Evolutionary conservation across 179 eudicot genomes (phyloP).

Genomic region (Silene vulgaris): DNA sequence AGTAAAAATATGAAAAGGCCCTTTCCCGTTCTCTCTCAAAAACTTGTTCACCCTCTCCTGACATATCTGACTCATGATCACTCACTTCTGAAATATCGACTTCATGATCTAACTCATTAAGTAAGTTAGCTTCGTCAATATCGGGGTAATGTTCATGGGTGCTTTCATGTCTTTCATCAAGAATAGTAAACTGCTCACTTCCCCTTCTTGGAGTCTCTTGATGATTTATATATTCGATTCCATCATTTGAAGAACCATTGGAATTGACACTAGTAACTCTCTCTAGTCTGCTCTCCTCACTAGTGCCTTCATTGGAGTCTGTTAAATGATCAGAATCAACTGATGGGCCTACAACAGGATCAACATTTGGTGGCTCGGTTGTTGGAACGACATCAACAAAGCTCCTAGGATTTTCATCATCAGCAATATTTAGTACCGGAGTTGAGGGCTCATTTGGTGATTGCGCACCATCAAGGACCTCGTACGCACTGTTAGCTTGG

Average conservation of each 20-base stretch:
- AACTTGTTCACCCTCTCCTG: conserved; percentile 38
- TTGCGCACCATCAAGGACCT: conserved; percentile 24
- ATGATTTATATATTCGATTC: conserved; percentile 15
- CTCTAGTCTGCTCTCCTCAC: conserved; percentile 28
- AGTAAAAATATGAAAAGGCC: conserved; percentile 25
- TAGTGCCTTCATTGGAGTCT: conserved; percentile 17
- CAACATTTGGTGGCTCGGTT: conserved; percentile 3
- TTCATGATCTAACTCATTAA: conserved; percentile 24
- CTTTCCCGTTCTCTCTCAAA: conserved; percentile 43
- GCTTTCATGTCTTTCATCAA: conserved; percentile 25
- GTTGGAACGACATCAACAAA: conserved; percentile 21
- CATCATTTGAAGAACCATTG: conserved; percentile 18
- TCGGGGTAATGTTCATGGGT: conserved; percentile 20
- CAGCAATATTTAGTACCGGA: conserved; percentile 18
- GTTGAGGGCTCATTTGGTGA: conserved; percentile 19
- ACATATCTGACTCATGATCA: conserved; percentile 27
- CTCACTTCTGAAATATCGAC: conserved; percentile 24
- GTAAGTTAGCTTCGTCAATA: conserved; percentile 28
- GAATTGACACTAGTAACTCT: conserved; percentile 18
- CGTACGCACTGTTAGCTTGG: conserved; percentile 26
- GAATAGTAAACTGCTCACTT: conserved; percentile 20
- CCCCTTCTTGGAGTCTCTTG: conserved; percentile 32
- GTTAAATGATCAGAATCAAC: conserved; percentile 12
- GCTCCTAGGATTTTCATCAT: conserved; percentile 22
- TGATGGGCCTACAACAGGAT: conserved; percentile 15